Percentiles rank a stretch among this genome's conserved stretches.
Evolutionary conservation across 805 yeast species (phyloP).

Genomic region (Candida nonsorbophila): DNA sequence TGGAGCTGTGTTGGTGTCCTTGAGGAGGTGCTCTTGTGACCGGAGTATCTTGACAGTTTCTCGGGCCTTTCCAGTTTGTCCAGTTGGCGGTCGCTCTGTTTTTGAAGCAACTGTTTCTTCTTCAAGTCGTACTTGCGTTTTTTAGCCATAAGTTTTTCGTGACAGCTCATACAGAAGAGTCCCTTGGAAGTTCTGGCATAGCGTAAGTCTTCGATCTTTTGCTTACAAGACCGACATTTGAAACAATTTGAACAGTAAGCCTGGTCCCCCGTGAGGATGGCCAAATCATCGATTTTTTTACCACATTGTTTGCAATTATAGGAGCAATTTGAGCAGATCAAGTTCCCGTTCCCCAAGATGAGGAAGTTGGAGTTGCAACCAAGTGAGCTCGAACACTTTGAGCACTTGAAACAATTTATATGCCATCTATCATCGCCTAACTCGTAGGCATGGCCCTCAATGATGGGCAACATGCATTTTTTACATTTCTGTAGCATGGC

Average conservation of each 20-base stretch:
- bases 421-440: conserved; percentile 96
- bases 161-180: conserved; percentile 88
- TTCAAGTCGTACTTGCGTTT: conserved; percentile 58
- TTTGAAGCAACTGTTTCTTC: conserved; percentile 25
- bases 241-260: conserved; percentile 92
- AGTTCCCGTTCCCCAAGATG: conserved; percentile 87
- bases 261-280: conserved; percentile 90
- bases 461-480: conserved; percentile 45
- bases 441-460: conserved; percentile 93
- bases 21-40: background rate
- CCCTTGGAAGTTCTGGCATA: conserved; percentile 94
- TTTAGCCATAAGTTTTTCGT: conserved; percentile 72
- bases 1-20: background rate
- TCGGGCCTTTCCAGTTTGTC: conserved; percentile 1
- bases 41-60: conserved; percentile 7
- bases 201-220: conserved; percentile 77
- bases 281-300: conserved; percentile 85
- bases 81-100: conserved; percentile 14
- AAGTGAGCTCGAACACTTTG: conserved; percentile 69
- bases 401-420: conserved; percentile 84
- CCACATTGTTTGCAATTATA: conserved; percentile 83
- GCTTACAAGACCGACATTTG: conserved; percentile 82
- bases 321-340: conserved; percentile 89
- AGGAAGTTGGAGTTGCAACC: conserved; percentile 88
- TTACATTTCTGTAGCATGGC: conserved; percentile 26